Conservation (phyloP, 2,329 filamentous ascomycete species). For the Periconia sp. region DNA sequence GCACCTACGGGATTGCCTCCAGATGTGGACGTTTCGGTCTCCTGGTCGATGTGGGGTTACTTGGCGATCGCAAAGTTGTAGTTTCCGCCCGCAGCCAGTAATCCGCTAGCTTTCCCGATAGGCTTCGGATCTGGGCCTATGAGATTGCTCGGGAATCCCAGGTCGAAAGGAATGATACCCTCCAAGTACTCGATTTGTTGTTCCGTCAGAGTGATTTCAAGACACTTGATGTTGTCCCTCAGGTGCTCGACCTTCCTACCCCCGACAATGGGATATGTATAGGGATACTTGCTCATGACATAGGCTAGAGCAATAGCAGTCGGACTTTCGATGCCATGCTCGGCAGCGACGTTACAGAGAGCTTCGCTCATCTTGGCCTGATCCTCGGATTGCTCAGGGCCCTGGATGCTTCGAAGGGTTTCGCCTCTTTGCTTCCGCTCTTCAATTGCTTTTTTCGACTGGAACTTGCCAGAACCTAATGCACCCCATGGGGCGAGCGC, state of each 20-base stretch:
- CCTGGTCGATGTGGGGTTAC: not conserved
- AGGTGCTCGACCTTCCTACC: constrained; percentile 72
- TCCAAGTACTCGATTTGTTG: constrained; percentile 72
- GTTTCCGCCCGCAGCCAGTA: not conserved
- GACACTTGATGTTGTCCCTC: constrained; percentile 70
- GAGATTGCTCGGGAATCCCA: constrained; percentile 63
- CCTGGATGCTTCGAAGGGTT: too few relatives aligned
- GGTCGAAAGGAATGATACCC: constrained; percentile 45
- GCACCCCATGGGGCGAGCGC: constrained; percentile 58
- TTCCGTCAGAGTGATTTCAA: constrained; percentile 63
- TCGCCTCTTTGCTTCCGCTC: constrained; percentile 41
- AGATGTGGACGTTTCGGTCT: not conserved
- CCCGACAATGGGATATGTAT: constrained; percentile 78
- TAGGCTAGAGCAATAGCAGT: constrained; percentile 69
- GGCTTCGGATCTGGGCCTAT: not conserved
- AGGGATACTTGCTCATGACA: constrained; percentile 65
- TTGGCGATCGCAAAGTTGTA: not conserved
- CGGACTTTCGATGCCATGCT: constrained; percentile 62
- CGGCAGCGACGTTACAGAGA: constrained; percentile 63
- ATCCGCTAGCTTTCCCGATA: not conserved
- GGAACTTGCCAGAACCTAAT: constrained; percentile 47
- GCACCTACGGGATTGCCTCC: not conserved
- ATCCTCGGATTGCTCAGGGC: constrained; percentile 49
- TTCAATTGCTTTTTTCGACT: not conserved
- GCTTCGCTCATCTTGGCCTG: constrained; percentile 60